These are phyloP conservation scores for Russula compacta DNA, from an alignment of 768 basidiomycete species.

Conservation along the genomic window DNA sequence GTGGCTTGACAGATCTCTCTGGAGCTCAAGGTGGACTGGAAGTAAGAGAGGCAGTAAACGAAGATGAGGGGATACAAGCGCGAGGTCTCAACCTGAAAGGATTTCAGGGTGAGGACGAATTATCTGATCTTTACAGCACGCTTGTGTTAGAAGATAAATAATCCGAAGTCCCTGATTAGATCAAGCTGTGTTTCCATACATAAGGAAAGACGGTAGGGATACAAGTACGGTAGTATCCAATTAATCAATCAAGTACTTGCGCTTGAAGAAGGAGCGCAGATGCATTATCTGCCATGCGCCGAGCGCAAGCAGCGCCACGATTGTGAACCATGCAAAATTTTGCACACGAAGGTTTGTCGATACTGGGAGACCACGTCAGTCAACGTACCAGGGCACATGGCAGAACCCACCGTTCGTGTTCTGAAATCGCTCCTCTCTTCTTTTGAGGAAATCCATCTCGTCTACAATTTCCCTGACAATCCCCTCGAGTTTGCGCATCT, in stretches of 20 bases:
- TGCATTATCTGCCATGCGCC: constrained; percentile 96
- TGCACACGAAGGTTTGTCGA: constrained; percentile 90
- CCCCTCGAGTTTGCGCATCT: constrained; percentile 97
- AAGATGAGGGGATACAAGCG: neutral
- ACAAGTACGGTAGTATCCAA: neutral
- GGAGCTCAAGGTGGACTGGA: neutral
- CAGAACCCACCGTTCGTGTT: constrained; percentile 73
- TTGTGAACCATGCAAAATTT: constrained; percentile 86
- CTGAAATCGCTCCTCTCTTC: constrained; percentile 81
- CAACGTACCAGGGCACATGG: neutral
- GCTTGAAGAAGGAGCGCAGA: constrained; percentile 89
- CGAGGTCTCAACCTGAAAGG: neutral
- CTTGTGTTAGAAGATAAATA: neutral
- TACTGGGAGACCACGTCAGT: constrained; percentile 36
- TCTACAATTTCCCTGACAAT: constrained; percentile 91
- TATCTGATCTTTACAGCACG: neutral
- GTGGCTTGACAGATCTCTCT: constrained; percentile 6
- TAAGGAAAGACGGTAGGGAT: neutral
- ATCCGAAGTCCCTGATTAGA: neutral
- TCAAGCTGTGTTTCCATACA: neutral
- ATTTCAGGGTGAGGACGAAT: neutral
- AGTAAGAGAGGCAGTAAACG: neutral
- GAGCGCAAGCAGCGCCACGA: constrained; percentile 64
- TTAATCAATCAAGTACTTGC: constrained; percentile 83
- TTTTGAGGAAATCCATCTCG: constrained; percentile 85